Percentiles rank a stretch among this genome's conserved stretches.
These are phyloP conservation scores for Scheffersomyces illinoinensis DNA, from an alignment of 1,139 yeast genomes.

Conservation along the genomic window DNA sequence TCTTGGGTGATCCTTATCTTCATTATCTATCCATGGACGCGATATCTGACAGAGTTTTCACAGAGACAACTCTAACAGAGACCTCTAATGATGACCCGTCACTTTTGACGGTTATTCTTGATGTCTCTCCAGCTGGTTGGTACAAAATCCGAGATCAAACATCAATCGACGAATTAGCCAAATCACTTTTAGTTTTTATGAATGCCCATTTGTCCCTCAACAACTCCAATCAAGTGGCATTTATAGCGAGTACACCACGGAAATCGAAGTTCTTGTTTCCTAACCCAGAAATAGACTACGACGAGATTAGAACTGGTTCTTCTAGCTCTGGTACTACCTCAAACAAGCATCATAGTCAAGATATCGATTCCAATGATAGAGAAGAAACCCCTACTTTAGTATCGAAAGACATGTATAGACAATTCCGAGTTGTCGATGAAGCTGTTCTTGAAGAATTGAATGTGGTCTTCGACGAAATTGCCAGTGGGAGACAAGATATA, in stretches of 20 bases:
- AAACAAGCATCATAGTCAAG: constrained; percentile 1
- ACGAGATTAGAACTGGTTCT: constrained; percentile 12
- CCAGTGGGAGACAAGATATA: constrained; percentile 17
- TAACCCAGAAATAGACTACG: constrained; percentile 28
- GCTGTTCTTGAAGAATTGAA: constrained; percentile 66
- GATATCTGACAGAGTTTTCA: constrained; percentile 67
- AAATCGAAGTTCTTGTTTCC: constrained; percentile 81
- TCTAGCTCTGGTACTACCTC: background rate
- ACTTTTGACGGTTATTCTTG: constrained; percentile 74
- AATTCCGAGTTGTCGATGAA: constrained; percentile 81
- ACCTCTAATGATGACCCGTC: constrained; percentile 69
- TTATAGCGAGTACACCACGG: constrained; percentile 72
- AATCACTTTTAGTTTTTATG: constrained; percentile 65
- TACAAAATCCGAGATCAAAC: constrained; percentile 46
- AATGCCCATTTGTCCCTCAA: constrained; percentile 88
- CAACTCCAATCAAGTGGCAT: constrained; percentile 81
- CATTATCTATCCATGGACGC: constrained; percentile 60
- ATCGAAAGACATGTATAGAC: constrained; percentile 69
- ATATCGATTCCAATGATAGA: constrained; percentile 6
- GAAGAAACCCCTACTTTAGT: constrained; percentile 21
- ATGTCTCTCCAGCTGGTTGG: constrained; percentile 82
- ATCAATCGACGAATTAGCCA: constrained; percentile 54
- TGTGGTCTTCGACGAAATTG: constrained; percentile 38
- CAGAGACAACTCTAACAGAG: constrained; percentile 39
- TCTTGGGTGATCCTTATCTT: background rate